Base-by-base conservation (phyloP, 2,329 filamentous ascomycete species). In the Alternaria sp. region DNA sequence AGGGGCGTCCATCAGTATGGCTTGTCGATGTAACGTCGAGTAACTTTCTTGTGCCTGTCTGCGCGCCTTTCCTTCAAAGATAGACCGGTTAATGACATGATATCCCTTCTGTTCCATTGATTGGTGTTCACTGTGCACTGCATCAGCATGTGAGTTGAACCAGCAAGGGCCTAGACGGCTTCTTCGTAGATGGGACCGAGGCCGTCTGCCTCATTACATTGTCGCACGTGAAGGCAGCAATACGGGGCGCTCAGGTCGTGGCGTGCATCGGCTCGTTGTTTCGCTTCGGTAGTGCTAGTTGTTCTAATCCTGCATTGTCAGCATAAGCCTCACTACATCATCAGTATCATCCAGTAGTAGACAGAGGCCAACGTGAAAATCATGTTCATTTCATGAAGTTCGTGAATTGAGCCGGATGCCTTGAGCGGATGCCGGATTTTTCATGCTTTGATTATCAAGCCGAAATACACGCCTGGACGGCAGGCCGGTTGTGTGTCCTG, bases 381-480 rank as follows among this genome's bases (percentile, higher is more conserved):
- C 62, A 60, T 62, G 53, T 54, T 51, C 57, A 60, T 59, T 68
- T 74, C 70, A 71, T 74, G 66, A 74, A 67, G 55, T 61, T 74
- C 68, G 72, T 77, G 70, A 72, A 72, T 71, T 71, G 69, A 67
- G 68, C 65, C 71, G 69, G 68, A 74, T 40, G 36, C 36, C 36
- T 40, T 40, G 36, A 40, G 36, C 36, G 36, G 36, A 40, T 73
- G 74, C 72, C 74, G 75, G 72, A 73, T 74, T 75, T 78, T 65
- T 74, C 56, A 62, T 77, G 74, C 72, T 76, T 78, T 74, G 71
- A 73, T 77, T 77, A 73, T 78, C 75, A 74, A 75, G 71, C 71
- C 71, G 70, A 77, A 76, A 71, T 78, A 78, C 76, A 79, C 73
- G 75, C 72, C 69, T 70, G 66, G 67, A 71, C 71, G 73, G 69